Evolutionary conservation across 179 eudicot genomes (phyloP), one percentile per base, ranked within the genome.

Genomic region (Silene noctiflora): DNA sequence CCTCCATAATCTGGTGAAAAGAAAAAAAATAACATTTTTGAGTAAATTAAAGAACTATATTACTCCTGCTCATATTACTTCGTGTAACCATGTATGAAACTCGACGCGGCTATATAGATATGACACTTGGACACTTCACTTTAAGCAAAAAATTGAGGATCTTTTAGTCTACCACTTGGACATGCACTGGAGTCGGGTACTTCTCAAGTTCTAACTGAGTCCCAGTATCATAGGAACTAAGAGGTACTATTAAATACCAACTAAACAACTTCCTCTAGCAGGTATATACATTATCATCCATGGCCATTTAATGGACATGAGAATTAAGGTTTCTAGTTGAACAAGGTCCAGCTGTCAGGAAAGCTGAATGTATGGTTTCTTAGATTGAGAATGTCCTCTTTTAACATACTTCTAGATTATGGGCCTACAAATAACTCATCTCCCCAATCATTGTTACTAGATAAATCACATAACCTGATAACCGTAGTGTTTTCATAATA

Each of bases 1-100:
- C 99, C 82, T 93, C 99, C 27, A 86, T 96, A 73, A 96, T 93
- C 99, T 96, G 87, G 79, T 35, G 62, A 77, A 80, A 68, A 78
- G 79, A 64, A n/a, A 68, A 20, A 4, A 24, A 76, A 6, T 67
- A 20, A 48, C 12, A 25, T 1, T 61, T 75, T 12, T 9, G 24
- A 24, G 42, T 56, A 27, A 73, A 44, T 35, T 67, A 73, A 74
- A 13, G 11, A 77, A 66, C 59, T 55, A 55, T 55, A 20, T 55
- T 17, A 6, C 1, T 14, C 59, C 59, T 4, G 20, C 7, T 55
- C 20, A 55, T 14, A 3, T 55, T 55, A 55, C 59, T 53, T 53
- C n/a, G 59, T n/a, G 20, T 55, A 55, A 19, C 20, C n/a, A 55
- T 55, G 51, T 44, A 55, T 6, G 59, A 55, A 55, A 55, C 7